Conservation (phyloP, 2,329 filamentous ascomycete genomes). For the Colletotrichum destructivum region DNA sequence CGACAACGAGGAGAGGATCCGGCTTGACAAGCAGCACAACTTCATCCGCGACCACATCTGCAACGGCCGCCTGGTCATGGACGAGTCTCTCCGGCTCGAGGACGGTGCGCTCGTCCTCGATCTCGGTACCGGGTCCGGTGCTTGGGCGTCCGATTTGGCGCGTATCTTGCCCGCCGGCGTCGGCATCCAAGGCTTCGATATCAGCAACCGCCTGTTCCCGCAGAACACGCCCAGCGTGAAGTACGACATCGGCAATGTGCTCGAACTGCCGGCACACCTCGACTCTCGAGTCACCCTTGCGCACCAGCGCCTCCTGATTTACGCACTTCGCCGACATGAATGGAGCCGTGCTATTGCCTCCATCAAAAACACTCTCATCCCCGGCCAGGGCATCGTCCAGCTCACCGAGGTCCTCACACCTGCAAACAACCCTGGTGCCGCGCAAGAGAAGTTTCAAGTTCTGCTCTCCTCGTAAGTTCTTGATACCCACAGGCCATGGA, state of each 20-base stretch:
- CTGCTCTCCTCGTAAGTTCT: conserved; percentile 6
- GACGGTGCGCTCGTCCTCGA: neutral
- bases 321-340: conserved; percentile 7
- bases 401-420: conserved; percentile 7
- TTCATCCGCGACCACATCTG: conserved; percentile 12
- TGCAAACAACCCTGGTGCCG: neutral
- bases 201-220: conserved; percentile 9
- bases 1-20: conserved; percentile 2
- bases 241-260: conserved; percentile 1
- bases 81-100: neutral
- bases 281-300: neutral
- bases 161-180: neutral
- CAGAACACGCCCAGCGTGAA: neutral
- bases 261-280: neutral
- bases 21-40: conserved; percentile 7
- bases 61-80: neutral
- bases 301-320: conserved; percentile 2
- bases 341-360: neutral
- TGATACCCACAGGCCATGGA: no score
- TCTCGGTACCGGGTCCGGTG: conserved; percentile 2
- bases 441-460: conserved; percentile 3
- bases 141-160: conserved; percentile 9
- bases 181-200: neutral
- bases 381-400: conserved; percentile 5
- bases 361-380: neutral